Base-by-base conservation (phyloP, 2,329 filamentous ascomycete genomes). In the Neophaeococcomyces aloes region DNA sequence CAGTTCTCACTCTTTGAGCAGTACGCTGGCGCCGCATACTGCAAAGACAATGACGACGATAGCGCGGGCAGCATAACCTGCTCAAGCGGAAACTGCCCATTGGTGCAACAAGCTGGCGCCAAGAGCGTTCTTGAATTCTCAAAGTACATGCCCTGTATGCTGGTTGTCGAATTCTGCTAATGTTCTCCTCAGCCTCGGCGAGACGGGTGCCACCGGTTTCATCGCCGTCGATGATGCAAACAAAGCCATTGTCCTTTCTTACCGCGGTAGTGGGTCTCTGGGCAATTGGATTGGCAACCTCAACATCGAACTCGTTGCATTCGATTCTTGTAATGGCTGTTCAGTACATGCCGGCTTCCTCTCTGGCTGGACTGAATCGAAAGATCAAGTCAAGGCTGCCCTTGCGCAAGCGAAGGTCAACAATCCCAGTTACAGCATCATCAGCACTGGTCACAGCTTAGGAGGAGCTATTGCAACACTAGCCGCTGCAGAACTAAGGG, bases 21-120 rank as follows among this genome's bases (percentile, higher is more conserved):
- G 46, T 76, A 71, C 54, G 64, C 71, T 2, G 71, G 70, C 2
- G 72, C 72, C 3, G 62, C 71, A 15, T 75, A 75, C 56, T 75
- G 72, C 54, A 52, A 62, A 2, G 56, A 50, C 30, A 75, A 75
- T 56, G 65, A 70, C 56, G 63, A 63, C 21, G 53, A 29, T n/a
- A 47, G 65, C 2, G 62, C 61, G 32, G 63, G 64, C 7, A 65
- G 64, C 40, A 38, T 74, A 33, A 60, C 59, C 7, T 76, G 72
- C 49, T 49, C 58, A 0, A 55, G 61, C 7, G 65, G 62, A 1
- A 71, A 69, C 48, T 76, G 72, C 50, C 64, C 68, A 1, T 52
- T 57, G 0, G 69, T 76, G 2, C 60, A 75, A 55, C 54, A 61
- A 1, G 68, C 68, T 2, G 59, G 64, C 27, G 70, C 70, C 0